phyloP scores from a whole-genome alignment of 75 land plant species.

The Ceratopteris richardii region DNA sequence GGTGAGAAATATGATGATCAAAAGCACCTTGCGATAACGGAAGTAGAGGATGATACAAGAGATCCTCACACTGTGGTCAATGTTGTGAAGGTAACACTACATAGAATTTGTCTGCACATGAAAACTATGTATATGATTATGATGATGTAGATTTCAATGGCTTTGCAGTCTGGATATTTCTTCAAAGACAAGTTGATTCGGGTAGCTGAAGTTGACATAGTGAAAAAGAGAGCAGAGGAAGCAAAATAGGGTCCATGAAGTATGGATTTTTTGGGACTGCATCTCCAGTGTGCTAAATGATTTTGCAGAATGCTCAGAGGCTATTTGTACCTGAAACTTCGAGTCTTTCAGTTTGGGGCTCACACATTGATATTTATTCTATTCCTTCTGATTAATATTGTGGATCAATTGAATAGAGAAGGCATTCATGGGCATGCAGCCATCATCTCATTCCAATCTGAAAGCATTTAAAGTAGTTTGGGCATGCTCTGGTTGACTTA shows the following conservation, averaged over 20 bases:
- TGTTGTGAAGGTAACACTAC: slow-evolving; percentile 62
- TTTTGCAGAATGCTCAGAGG: background rate
- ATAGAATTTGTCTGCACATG: background rate
- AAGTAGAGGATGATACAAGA: slow-evolving; percentile 67
- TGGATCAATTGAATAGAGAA: too few relatives aligned
- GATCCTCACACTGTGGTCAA: slow-evolving; percentile 61
- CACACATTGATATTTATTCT: background rate
- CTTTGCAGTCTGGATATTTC: slow-evolving; percentile 8
- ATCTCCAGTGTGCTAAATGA: background rate
- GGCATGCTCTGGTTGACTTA: background rate
- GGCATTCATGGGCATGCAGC: too few relatives aligned
- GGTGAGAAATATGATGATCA: slow-evolving; percentile 82
- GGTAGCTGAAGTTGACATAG: slow-evolving; percentile 11
- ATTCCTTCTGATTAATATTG: background rate
- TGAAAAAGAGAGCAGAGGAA: background rate
- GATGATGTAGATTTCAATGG: background rate
- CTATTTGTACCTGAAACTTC: background rate
- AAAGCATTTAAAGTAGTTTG: too few relatives aligned
- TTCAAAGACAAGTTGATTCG: slow-evolving; percentile 7
- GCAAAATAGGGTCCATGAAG: too few relatives aligned
- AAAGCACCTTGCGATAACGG: slow-evolving; percentile 61
- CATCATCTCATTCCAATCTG: too few relatives aligned
- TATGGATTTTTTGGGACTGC: too few relatives aligned
- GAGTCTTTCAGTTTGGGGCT: background rate
- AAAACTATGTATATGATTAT: background rate